These are phyloP conservation scores for Serendipita sp. DNA, from an alignment of 768 basidiomycete species.

Conservation along the genomic window DNA sequence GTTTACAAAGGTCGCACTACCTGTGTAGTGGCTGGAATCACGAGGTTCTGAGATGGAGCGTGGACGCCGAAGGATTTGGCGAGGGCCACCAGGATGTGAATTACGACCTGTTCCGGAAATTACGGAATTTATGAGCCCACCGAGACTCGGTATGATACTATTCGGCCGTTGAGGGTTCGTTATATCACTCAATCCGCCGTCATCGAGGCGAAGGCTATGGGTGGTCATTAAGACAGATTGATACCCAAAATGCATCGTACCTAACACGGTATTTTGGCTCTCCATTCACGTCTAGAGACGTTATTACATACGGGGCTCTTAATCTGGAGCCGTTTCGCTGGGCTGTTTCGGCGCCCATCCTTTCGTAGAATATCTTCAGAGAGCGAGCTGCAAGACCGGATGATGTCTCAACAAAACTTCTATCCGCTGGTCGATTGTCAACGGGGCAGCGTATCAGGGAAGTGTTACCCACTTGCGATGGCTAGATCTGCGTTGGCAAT, in stretches of 20 bases:
- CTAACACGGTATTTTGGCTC: slow-evolving; percentile 16
- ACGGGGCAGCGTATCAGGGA: not conserved
- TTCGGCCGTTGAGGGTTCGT: not conserved
- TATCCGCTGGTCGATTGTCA: slow-evolving; percentile 35
- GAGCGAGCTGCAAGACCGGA: slow-evolving; percentile 61
- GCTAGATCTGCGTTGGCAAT: slow-evolving; percentile 9
- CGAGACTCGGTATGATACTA: not conserved
- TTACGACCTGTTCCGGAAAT: not conserved
- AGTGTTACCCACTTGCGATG: slow-evolving; percentile 9
- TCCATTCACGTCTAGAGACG: not conserved
- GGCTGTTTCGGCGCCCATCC: not conserved
- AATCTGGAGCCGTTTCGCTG: not conserved
- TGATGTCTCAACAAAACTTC: slow-evolving; percentile 64
- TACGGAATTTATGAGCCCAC: not conserved
- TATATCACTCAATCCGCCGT: not conserved
- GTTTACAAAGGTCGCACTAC: not conserved
- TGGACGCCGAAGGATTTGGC: not conserved
- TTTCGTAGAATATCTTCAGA: slow-evolving; percentile 39
- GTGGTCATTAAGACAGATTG: slow-evolving; percentile 57
- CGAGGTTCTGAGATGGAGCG: not conserved
- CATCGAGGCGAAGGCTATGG: slow-evolving; percentile 44
- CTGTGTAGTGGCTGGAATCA: not conserved
- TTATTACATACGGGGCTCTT: not conserved
- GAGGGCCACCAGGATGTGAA: not conserved
- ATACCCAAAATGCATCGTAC: slow-evolving; percentile 42